Evolutionary conservation across 2,329 filamentous ascomycete species (phyloP).

Genomic region (Xylariaceae sp.): DNA sequence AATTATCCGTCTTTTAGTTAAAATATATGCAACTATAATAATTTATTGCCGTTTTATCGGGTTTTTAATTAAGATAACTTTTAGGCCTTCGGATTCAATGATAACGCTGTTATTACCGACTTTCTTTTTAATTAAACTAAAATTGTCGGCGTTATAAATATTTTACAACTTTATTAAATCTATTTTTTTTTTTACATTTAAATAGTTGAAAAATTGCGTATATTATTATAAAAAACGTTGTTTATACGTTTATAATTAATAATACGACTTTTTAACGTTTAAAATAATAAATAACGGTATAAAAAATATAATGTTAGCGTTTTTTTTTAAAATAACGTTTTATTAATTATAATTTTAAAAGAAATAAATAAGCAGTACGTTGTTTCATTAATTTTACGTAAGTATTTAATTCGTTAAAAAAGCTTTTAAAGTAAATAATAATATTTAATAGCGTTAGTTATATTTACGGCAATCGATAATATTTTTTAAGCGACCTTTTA

Average conservation of each 20-base stretch:
- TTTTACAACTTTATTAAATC: not conserved
- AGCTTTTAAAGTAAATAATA: not conserved
- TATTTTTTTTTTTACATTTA: not conserved
- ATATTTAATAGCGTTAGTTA: not conserved
- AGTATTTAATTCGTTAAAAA: not conserved
- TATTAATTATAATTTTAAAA: not conserved
- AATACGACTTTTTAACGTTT: not conserved
- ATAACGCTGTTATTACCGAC: not conserved
- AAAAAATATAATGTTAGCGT: not conserved
- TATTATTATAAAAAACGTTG: not conserved
- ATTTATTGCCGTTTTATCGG: not conserved
- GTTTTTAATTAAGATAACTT: not conserved
- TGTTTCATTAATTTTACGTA: not conserved
- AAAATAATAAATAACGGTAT: not conserved
- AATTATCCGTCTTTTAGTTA: not conserved
- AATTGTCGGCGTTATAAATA: not conserved
- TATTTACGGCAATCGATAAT: too few species aligned
- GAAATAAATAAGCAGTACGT: not conserved
- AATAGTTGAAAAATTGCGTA: not conserved
- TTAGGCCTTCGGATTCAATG: not conserved
- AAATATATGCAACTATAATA: not conserved
- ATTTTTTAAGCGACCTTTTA: too few species aligned
- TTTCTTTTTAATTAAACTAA: not conserved
- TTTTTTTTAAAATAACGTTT: not conserved
- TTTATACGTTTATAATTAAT: not conserved